Conservation (phyloP, 192 early-diverging fungal genomes). For the Nowakowskiella sp. region DNA sequence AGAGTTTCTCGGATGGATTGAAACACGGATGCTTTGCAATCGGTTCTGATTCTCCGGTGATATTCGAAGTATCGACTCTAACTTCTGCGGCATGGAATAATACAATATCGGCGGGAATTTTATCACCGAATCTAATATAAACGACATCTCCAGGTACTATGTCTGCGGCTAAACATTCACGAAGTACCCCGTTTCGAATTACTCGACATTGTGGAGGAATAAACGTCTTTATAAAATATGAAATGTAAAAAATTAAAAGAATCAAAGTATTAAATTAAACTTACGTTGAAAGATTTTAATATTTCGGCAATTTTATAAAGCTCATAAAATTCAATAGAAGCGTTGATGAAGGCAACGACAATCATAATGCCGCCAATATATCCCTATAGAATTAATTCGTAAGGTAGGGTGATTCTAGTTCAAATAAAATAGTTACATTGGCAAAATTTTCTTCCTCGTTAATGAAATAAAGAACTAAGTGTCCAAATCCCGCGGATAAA, state of each 20-base stretch:
- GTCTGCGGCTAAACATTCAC: slow-evolving; percentile 16
- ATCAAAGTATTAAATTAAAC: background rate
- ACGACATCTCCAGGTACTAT: slow-evolving; percentile 41
- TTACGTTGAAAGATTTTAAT: slow-evolving; percentile 63
- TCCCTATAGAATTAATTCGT: slow-evolving; percentile 4
- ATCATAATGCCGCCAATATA: slow-evolving; percentile 45
- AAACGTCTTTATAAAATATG: slow-evolving; percentile 15
- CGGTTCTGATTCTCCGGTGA: slow-evolving; percentile 48
- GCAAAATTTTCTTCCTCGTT: slow-evolving; percentile 67
- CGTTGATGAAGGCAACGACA: slow-evolving; percentile 43
- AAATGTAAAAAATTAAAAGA: background rate
- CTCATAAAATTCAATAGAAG: slow-evolving; percentile 49
- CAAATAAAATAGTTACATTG: slow-evolving; percentile 50
- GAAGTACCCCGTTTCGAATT: slow-evolving; percentile 19
- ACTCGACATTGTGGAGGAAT: slow-evolving; percentile 31
- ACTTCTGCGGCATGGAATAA: slow-evolving; percentile 28
- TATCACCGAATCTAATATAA: slow-evolving; percentile 26
- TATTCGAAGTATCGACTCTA: slow-evolving; percentile 36
- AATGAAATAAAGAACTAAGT: slow-evolving; percentile 65
- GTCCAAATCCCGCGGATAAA: slow-evolving; percentile 67
- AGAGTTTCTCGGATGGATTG: slow-evolving; percentile 12
- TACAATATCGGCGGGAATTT: slow-evolving; percentile 35
- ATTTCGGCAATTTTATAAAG: slow-evolving; percentile 63
- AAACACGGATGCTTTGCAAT: slow-evolving; percentile 8
- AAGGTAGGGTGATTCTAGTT: background rate